These are phyloP conservation scores for Linnemannia schmuckeri DNA, from an alignment of 192 early-diverging fungal genomes.

Conservation along the genomic window DNA sequence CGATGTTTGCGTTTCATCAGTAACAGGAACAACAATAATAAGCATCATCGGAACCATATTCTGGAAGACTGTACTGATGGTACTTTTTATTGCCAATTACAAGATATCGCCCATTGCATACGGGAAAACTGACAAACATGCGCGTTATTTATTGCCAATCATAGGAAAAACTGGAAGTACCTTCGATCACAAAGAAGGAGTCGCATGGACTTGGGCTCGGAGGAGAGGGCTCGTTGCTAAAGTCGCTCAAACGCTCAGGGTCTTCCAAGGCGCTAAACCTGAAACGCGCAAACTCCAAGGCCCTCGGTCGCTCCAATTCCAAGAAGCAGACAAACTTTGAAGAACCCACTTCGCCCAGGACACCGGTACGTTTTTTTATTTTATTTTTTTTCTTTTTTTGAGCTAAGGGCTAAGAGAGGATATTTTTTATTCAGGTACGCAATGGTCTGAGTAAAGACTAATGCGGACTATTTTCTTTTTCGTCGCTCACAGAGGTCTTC, in stretches of 20 bases:
- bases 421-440: neutral
- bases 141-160: neutral
- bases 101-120: neutral
- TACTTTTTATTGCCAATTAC: too few species aligned
- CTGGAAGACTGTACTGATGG: too few species aligned
- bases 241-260: slow-evolving; percentile 49
- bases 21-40: too few species aligned
- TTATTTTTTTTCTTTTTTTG: neutral
- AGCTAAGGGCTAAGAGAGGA: neutral
- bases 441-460: neutral
- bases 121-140: neutral
- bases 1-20: too few species aligned
- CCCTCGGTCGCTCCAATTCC: slow-evolving; percentile 46
- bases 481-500: slow-evolving; percentile 52
- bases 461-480: neutral
- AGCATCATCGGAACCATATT: too few species aligned
- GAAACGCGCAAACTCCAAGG: slow-evolving; percentile 50
- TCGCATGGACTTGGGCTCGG: slow-evolving; percentile 42
- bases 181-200: slow-evolving; percentile 46
- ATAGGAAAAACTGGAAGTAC: slow-evolving; percentile 55
- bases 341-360: slow-evolving; percentile 52
- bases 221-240: slow-evolving; percentile 44
- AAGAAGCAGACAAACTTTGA: slow-evolving; percentile 55
- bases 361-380: slow-evolving; percentile 31
- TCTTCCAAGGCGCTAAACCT: slow-evolving; percentile 47